phyloP scores from a whole-genome alignment of 306 rosid species.

The Cucumis melo region DNA sequence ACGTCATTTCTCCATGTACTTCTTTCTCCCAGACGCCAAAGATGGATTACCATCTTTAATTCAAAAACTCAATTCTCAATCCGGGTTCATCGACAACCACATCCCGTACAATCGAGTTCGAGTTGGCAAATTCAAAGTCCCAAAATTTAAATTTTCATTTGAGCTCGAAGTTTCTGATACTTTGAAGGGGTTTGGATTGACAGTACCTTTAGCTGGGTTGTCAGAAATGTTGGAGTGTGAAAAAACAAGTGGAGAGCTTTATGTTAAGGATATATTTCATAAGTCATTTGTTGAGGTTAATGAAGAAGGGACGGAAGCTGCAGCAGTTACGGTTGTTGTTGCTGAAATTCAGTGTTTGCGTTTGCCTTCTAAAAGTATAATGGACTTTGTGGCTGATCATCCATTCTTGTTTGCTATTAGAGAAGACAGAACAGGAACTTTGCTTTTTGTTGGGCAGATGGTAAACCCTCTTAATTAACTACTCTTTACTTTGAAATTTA shows the following conservation, averaged over 20 bases:
- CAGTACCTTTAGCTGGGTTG: slow-evolving; percentile 51
- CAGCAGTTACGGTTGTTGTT: neutral
- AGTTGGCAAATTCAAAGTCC: slow-evolving; percentile 60
- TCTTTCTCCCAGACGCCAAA: slow-evolving; percentile 56
- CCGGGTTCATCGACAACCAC: slow-evolving; percentile 36
- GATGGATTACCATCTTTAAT: slow-evolving; percentile 56
- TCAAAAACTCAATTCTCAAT: slow-evolving; percentile 37
- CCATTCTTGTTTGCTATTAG: slow-evolving; percentile 57
- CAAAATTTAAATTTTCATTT: slow-evolving; percentile 62
- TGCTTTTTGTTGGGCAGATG: slow-evolving; percentile 55
- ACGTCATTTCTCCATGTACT: slow-evolving; percentile 41
- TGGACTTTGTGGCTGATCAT: slow-evolving; percentile 71
- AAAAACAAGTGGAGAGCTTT: neutral
- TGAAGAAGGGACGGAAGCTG: neutral
- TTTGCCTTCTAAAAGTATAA: neutral
- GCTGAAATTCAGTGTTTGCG: too few species aligned
- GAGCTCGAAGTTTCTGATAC: slow-evolving; percentile 37
- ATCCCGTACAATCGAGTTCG: slow-evolving; percentile 25
- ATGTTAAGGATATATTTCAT: neutral
- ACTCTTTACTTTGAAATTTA: too few species aligned
- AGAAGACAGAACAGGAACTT: slow-evolving; percentile 46
- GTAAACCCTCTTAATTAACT: neutral
- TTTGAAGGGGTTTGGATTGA: slow-evolving; percentile 50
- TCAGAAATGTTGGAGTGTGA: slow-evolving; percentile 28
- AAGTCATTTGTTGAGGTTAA: neutral